A percentile compares a stretch with the other conserved stretches of the same genome.
These are phyloP conservation scores for Plasmodium cynomolgi DNA, from an alignment of 169 alveolate species.

Conservation along the genomic window DNA sequence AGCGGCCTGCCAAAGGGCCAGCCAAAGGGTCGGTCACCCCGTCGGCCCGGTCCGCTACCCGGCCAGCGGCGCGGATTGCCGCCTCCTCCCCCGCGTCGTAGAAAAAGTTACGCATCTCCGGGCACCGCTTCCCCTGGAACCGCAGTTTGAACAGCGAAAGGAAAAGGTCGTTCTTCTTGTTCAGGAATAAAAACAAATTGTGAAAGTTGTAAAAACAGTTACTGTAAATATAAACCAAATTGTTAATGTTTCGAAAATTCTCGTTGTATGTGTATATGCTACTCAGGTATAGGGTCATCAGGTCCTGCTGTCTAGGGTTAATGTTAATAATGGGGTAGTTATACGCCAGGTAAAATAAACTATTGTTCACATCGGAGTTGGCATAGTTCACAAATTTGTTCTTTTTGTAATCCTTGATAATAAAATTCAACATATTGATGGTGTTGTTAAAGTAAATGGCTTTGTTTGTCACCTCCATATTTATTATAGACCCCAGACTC, in stretches of 20 bases:
- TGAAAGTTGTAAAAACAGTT: conserved; percentile 50
- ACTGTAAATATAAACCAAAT: conserved; percentile 38
- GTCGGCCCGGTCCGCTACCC: not conserved
- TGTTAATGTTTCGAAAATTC: conserved; percentile 38
- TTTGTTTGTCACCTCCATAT: not conserved
- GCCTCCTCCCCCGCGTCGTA: not conserved
- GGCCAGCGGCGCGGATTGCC: not conserved
- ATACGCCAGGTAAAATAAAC: conserved; percentile 12
- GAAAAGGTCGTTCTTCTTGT: conserved; percentile 40
- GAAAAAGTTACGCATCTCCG: conserved; percentile 13
- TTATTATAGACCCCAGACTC: not conserved
- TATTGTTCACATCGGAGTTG: conserved; percentile 30
- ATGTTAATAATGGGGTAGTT: conserved; percentile 54
- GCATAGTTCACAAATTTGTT: conserved; percentile 20
- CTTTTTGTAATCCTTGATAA: conserved; percentile 7
- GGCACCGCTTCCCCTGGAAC: conserved; percentile 5
- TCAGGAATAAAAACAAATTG: conserved; percentile 36
- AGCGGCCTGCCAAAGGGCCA: too few relatives aligned
- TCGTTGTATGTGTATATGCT: conserved; percentile 33
- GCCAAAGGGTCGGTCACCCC: too few relatives aligned
- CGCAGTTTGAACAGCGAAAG: conserved; percentile 39
- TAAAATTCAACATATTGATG: not conserved
- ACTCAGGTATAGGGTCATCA: conserved; percentile 17
- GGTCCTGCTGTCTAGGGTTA: conserved; percentile 13
- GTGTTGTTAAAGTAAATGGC: conserved; percentile 54